phyloP scores from a whole-genome alignment of 305 asterid genomes.

The Coffea humblotiana region DNA sequence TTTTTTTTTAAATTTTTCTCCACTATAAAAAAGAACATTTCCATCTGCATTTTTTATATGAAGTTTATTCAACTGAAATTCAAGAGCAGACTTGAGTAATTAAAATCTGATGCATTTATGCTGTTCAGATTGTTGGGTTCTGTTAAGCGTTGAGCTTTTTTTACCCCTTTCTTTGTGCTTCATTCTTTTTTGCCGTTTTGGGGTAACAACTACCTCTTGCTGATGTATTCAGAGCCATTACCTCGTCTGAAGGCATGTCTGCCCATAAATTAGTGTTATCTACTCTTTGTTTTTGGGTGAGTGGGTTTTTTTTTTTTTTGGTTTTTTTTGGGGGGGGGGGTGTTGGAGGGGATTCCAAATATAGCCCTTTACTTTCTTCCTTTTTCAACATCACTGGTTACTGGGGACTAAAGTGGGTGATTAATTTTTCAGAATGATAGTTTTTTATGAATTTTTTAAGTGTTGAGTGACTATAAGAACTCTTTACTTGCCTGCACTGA shows the following conservation, averaged over 20 bases:
- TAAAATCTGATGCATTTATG: background rate
- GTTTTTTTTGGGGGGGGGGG: background rate
- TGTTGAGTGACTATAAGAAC: background rate
- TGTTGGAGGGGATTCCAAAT: background rate
- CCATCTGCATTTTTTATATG: background rate
- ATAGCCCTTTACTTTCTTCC: background rate
- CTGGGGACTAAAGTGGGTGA: background rate
- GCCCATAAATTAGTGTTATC: no score
- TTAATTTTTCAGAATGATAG: background rate
- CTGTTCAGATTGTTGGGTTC: slow-evolving; percentile 6
- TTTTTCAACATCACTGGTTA: background rate
- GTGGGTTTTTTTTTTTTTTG: no score
- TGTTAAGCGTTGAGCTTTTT: background rate
- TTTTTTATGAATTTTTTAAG: background rate
- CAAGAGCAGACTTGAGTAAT: background rate
- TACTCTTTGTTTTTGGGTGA: no score
- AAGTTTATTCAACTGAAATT: no score
- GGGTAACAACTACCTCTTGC: no score
- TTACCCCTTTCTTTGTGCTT: background rate
- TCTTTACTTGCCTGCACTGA: slow-evolving; percentile 12
- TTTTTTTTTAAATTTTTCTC: no score
- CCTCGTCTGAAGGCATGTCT: no score
- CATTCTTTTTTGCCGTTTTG: background rate
- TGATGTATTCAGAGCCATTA: no score
- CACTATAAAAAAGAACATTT: background rate